Conservation (phyloP, 176 grass and related monocot genomes). For the Sorghum bicolor region Sorghum_bicolor_NCBIv3 NC_012872.2:45494001-45494500, state of each 20-base stretch:
- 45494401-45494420: slow-evolving; percentile 70
- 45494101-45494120: slow-evolving; percentile 74
- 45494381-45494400: slow-evolving; percentile 81
- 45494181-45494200: slow-evolving; percentile 67
- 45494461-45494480: slow-evolving; percentile 74
- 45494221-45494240: slow-evolving; percentile 89
- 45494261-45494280: slow-evolving; percentile 83
- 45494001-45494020: slow-evolving; percentile 85
- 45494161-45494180: slow-evolving; percentile 88
- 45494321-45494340: not conserved
- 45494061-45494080: slow-evolving; percentile 11
- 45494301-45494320: not conserved
- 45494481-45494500: slow-evolving; percentile 75
- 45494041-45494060: slow-evolving; percentile 13
- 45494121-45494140: slow-evolving; percentile 64
- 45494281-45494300: not conserved
- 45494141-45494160: slow-evolving; percentile 85
- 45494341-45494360: slow-evolving; percentile 53
- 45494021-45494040: slow-evolving; percentile 49
- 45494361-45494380: slow-evolving; percentile 78
- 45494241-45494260: slow-evolving; percentile 82
- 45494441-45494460: slow-evolving; percentile 74
- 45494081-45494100: not conserved
- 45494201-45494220: slow-evolving; percentile 80
- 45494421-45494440: slow-evolving; percentile 65